Conservation (phyloP, 2,329 filamentous ascomycete genomes). For the Penicillium vulpinum region DNA sequence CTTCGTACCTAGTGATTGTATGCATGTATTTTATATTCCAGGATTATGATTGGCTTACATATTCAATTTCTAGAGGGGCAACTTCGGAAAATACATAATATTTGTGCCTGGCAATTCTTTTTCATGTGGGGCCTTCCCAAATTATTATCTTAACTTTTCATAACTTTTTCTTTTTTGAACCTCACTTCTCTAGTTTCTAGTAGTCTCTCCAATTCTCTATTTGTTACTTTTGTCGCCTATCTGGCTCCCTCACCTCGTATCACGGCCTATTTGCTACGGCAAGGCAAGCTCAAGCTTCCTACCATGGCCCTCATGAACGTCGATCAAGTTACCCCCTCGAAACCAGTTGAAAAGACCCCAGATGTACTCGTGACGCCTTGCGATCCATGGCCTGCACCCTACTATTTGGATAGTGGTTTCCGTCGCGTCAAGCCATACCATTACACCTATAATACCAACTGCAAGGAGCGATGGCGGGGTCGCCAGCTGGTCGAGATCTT, state of each 20-base stretch:
- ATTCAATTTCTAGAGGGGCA: no score
- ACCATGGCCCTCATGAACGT: conserved; percentile 41
- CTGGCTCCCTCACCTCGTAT: conserved; percentile 44
- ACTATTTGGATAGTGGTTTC: conserved; percentile 79
- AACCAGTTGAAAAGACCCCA: conserved; percentile 27
- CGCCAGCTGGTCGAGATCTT: conserved; percentile 83
- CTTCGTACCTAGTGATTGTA: no score
- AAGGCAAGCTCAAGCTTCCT: conserved; percentile 35
- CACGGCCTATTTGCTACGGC: conserved; percentile 41
- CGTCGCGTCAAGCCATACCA: conserved; percentile 51
- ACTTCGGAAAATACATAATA: no score
- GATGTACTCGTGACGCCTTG: conserved; percentile 36
- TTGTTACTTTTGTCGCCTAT: conserved; percentile 1
- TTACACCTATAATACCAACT: conserved; percentile 34
- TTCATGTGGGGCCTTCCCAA: no score
- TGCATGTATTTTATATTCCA: no score
- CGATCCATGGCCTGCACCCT: conserved; percentile 63
- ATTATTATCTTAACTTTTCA: no score
- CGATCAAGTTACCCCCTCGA: conserved; percentile 31
- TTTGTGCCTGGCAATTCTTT: no score
- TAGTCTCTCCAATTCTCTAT: neutral
- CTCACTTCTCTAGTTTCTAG: neutral
- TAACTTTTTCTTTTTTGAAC: neutral
- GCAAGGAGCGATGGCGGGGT: conserved; percentile 87
- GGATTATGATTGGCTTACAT: no score